Evolutionary conservation across 2,329 filamentous ascomycete genomes (phyloP).

Genomic region (Scleromitrula shiraiana): DNA sequence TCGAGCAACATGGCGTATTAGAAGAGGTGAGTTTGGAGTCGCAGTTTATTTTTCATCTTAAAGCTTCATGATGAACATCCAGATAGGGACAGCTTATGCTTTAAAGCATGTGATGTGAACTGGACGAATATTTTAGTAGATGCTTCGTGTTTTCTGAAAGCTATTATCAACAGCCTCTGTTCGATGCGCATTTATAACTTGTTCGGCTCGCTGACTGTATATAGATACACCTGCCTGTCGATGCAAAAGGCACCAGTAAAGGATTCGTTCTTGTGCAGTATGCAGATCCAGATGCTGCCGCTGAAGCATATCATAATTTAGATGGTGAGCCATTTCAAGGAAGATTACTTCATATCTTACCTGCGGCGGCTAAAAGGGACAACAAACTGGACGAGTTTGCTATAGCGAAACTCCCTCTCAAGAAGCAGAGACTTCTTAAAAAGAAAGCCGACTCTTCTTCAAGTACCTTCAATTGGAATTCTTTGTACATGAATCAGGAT

Average conservation of each 20-base stretch:
- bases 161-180: slow-evolving; percentile 22
- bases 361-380: slow-evolving; percentile 74
- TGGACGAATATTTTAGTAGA: slow-evolving; percentile 99
- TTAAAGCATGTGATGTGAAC: slow-evolving; percentile 78
- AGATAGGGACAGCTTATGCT: slow-evolving; percentile 99
- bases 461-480: slow-evolving; percentile 91
- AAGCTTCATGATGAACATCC: slow-evolving; percentile 80
- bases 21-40: slow-evolving; percentile 67
- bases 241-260: slow-evolving; percentile 67
- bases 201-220: slow-evolving; percentile 31
- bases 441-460: slow-evolving; percentile 74
- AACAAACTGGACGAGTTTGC: slow-evolving; percentile 79
- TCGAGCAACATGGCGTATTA: slow-evolving; percentile 64
- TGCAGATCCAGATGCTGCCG: slow-evolving; percentile 60
- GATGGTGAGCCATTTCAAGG: slow-evolving; percentile 90
- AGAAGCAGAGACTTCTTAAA: slow-evolving; percentile 87
- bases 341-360: slow-evolving; percentile 82
- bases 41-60: slow-evolving; percentile 15
- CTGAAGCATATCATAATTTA: slow-evolving; percentile 68
- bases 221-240: slow-evolving; percentile 80
- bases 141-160: slow-evolving; percentile 77
- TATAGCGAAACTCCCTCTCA: slow-evolving; percentile 83
- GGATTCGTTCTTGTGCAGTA: slow-evolving; percentile 87
- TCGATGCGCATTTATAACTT: slow-evolving; percentile 9
- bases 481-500: slow-evolving; percentile 98